Evolutionary conservation across 2,329 filamentous ascomycete genomes (phyloP).

Genomic region (Colletotrichum sp.): DNA sequence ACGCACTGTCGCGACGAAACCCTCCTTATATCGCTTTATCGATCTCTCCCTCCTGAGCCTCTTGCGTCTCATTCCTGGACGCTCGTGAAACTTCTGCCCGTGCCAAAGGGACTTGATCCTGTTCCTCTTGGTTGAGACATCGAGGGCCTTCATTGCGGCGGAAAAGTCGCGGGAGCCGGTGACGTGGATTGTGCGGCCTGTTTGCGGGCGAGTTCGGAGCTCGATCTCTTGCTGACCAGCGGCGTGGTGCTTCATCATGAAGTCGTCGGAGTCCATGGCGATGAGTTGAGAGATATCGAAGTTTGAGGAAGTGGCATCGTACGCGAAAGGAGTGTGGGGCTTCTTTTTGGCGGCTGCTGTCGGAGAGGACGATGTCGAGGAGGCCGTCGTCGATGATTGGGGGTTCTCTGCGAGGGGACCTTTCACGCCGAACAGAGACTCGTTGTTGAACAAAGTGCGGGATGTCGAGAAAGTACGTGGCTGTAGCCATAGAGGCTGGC

Average conservation of each 20-base stretch:
- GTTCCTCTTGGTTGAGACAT: constrained; percentile 52
- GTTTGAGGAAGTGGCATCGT: constrained; percentile 17
- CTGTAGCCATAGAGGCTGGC: constrained; percentile 1
- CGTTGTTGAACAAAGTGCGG: background rate
- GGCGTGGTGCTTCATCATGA: constrained; percentile 19
- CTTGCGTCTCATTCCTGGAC: constrained; percentile 79
- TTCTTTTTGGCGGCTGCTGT: background rate
- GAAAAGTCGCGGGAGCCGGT: constrained; percentile 47
- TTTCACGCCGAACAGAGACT: background rate
- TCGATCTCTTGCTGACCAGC: constrained; percentile 22
- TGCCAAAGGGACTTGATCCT: constrained; percentile 59
- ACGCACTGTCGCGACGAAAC: constrained; percentile 67
- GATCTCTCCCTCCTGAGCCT: constrained; percentile 72
- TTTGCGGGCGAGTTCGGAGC: constrained; percentile 45
- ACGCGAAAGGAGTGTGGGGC: background rate
- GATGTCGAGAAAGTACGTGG: constrained; percentile 6
- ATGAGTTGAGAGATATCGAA: constrained; percentile 41
- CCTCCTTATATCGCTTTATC: constrained; percentile 70
- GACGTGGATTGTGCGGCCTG: constrained; percentile 50
- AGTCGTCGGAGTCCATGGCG: constrained; percentile 31
- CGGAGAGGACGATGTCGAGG: background rate
- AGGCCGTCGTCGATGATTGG: background rate
- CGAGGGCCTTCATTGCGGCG: constrained; percentile 48
- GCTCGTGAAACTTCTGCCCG: constrained; percentile 74
- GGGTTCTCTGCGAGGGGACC: background rate